Conservation (phyloP, 2,329 filamentous ascomycete species). For the Ploettnerulaceae sp. region DNA sequence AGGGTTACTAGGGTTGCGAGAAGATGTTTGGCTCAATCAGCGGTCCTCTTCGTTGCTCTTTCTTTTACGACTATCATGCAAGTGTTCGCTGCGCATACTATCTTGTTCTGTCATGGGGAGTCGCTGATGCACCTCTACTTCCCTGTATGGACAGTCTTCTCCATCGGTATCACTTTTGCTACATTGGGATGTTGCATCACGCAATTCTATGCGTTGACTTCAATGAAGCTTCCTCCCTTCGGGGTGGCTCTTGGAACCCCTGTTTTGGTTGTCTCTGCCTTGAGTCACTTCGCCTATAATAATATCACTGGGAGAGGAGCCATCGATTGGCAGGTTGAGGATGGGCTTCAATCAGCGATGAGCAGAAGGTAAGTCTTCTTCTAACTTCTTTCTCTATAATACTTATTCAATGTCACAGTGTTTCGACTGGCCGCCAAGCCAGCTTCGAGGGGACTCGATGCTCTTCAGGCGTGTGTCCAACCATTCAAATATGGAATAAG, state of each 20-base stretch:
- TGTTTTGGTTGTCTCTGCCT: constrained; percentile 5
- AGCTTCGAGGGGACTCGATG: no score
- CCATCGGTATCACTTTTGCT: constrained; percentile 1
- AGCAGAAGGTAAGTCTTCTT: not conserved
- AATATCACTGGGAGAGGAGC: not conserved
- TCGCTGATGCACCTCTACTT: constrained; percentile 1
- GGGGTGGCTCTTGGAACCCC: constrained; percentile 6
- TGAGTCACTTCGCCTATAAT: constrained; percentile 2
- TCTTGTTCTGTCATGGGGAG: constrained; percentile 2
- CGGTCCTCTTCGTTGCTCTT: not conserved
- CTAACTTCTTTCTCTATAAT: not conserved
- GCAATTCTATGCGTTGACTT: not conserved
- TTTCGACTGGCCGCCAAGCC: no score
- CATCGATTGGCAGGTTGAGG: not conserved
- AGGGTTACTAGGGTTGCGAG: not conserved
- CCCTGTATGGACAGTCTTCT: constrained; percentile 4
- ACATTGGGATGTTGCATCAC: constrained; percentile 1
- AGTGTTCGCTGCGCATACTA: not conserved
- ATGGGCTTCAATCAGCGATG: not conserved
- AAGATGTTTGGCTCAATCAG: not conserved
- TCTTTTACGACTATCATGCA: not conserved
- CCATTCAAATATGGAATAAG: not conserved
- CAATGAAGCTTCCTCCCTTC: constrained; percentile 3
- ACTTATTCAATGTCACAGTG: not conserved
- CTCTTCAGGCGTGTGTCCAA: no score